These are phyloP conservation scores for Neofusicoccum umdonicola DNA, from an alignment of 2,329 filamentous ascomycete genomes.

Conservation along the genomic window DNA sequence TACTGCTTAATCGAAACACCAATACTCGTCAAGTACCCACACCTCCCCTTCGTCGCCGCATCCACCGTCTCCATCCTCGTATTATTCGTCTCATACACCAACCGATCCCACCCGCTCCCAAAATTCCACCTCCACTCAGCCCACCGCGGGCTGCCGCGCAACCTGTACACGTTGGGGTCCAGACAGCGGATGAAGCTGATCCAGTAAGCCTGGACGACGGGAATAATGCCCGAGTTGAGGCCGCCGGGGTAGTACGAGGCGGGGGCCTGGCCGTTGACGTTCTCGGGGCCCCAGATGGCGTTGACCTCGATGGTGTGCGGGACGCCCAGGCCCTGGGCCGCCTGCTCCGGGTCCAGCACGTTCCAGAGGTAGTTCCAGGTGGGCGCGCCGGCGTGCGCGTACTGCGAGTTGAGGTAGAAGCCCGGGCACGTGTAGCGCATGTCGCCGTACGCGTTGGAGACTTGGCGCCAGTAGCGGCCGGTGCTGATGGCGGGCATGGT, in stretches of 20 bases:
- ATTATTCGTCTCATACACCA: slow-evolving; percentile 39
- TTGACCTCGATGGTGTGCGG: slow-evolving; percentile 65
- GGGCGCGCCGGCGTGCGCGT: slow-evolving; percentile 36
- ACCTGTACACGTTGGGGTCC: slow-evolving; percentile 61
- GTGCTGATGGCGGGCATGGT: too few relatives aligned
- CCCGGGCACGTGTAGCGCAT: slow-evolving; percentile 65
- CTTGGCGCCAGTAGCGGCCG: slow-evolving; percentile 59
- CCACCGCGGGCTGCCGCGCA: slow-evolving; percentile 52
- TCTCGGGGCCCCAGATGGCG: slow-evolving; percentile 65
- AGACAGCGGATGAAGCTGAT: slow-evolving; percentile 66
- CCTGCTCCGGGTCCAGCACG: slow-evolving; percentile 58
- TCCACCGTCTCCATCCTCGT: slow-evolving; percentile 41
- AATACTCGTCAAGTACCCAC: slow-evolving; percentile 10
- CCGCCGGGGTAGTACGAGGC: slow-evolving; percentile 53
- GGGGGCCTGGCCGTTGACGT: slow-evolving; percentile 51
- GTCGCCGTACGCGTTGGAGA: slow-evolving; percentile 61
- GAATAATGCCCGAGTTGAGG: slow-evolving; percentile 57
- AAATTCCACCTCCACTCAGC: slow-evolving; percentile 37
- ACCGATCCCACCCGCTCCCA: slow-evolving; percentile 26
- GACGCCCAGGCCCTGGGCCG: slow-evolving; percentile 59
- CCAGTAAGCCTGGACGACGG: slow-evolving; percentile 69
- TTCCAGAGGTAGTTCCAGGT: slow-evolving; percentile 71
- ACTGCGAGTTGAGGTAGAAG: slow-evolving; percentile 51
- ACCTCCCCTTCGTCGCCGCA: neutral
- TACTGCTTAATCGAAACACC: slow-evolving; percentile 9